Conservation (phyloP, 148 eudicot genomes). For the Bassia scoparia region DNA sequence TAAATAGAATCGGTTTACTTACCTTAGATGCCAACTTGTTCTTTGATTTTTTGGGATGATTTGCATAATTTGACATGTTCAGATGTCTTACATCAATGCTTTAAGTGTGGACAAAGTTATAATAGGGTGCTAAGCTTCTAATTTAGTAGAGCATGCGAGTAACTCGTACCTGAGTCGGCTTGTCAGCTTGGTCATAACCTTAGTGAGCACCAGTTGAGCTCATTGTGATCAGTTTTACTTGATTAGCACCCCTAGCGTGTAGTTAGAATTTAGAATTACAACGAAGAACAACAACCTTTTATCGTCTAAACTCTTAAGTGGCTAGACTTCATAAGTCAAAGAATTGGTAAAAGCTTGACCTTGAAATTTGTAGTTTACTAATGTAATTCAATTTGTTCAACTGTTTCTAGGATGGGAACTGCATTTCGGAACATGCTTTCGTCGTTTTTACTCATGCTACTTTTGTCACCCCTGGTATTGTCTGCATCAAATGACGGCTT, state of each 20-base stretch:
- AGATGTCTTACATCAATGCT: too few relatives aligned
- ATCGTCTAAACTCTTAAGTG: not conserved
- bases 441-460: constrained; percentile 39
- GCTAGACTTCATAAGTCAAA: not conserved
- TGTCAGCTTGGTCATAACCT: not conserved
- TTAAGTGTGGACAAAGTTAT: too few relatives aligned
- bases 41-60: too few relatives aligned
- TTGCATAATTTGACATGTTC: too few relatives aligned
- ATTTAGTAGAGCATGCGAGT: too few relatives aligned
- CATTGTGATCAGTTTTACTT: too few relatives aligned
- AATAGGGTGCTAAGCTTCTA: too few relatives aligned
- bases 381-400: not conserved
- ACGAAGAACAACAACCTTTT: not conserved
- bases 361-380: too few relatives aligned
- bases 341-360: not conserved
- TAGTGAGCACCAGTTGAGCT: too few relatives aligned
- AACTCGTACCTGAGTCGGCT: not conserved
- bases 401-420: constrained; percentile 43
- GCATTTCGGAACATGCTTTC: constrained; percentile 26
- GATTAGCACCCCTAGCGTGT: too few relatives aligned
- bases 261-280: not conserved
- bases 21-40: too few relatives aligned
- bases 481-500: constrained; percentile 45
- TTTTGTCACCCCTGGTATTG: constrained; percentile 35
- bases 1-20: too few relatives aligned